Conservation (phyloP, 345 rosid species). For the Syzygium jambos region DNA sequence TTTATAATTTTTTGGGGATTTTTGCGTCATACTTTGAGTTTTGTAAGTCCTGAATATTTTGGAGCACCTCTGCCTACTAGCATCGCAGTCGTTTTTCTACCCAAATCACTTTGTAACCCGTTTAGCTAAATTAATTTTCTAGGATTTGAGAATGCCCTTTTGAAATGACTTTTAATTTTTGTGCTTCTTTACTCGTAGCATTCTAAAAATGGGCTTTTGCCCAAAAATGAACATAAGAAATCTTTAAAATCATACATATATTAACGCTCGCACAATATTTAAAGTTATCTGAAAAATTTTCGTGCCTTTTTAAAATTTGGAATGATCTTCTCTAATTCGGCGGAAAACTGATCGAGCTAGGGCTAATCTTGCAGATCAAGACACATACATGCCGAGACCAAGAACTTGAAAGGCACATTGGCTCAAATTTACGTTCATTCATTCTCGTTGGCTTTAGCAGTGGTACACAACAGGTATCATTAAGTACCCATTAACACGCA, state of each 20-base stretch:
- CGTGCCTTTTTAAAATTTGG: neutral
- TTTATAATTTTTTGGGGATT: neutral
- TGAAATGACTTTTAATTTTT: neutral
- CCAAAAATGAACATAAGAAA: neutral
- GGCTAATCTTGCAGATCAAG: neutral
- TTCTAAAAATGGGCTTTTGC: neutral
- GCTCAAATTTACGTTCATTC: neutral
- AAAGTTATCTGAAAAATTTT: neutral
- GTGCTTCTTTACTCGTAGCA: neutral
- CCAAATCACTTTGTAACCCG: neutral
- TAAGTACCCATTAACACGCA: neutral
- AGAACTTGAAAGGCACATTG: neutral
- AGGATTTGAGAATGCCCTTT: neutral
- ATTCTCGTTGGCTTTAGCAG: neutral
- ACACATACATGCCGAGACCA: neutral
- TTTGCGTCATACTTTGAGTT: neutral
- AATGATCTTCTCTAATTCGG: neutral
- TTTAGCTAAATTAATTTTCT: neutral
- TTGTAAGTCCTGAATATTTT: neutral
- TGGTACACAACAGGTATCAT: neutral
- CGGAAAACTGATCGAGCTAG: neutral
- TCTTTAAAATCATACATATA: neutral
- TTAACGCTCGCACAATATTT: neutral
- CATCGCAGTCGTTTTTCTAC: neutral
- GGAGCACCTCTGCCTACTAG: neutral